Evolutionary conservation across 2,329 filamentous ascomycete genomes (phyloP), one percentile per base, ranked within the genome.

Genomic region (Cladophialophora immunda): DNA sequence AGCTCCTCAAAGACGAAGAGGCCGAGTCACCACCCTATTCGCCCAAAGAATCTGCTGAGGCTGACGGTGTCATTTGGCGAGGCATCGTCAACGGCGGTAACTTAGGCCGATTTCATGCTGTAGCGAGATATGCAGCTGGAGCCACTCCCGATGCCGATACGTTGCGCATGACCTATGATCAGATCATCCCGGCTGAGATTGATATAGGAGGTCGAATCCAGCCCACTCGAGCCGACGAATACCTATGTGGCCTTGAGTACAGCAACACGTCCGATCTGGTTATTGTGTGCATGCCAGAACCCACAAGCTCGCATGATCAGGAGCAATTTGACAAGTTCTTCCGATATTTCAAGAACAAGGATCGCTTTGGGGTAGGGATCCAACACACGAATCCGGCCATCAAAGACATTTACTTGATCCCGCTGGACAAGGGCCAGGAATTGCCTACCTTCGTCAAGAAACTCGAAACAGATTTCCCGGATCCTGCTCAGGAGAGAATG

Each of bases 361-460:
- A 91, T 70, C 87, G 93, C 36, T 99, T 97, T 77, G 94, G 93
- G 22, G 94, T 98, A 1, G 86, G 97, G 6, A 90, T 90, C 15
- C 92, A 94, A 75, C 91, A 92, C 77, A 86, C 87, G 0, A 81
- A 89, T 32, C 86, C 88, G 22, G 90, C 93, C 67, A 91, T 97
- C 57, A 90, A 93, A 67, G 94, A 98, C 76, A 92, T 94, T 1
- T 98, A 98, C 77, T 86, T 98, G 34, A 90, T 97, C 9, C 94
- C 95, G 0, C 87, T 98, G 4, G 87, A 93, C 34, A 85, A 89
- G 4, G 93, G 92, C 29, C 87, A 86, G 58, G 81, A 80, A 36
- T 86, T 94, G 52, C 94, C 95, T 0, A 92, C 94, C 68, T 97
- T 97, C 73, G 88, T 97, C 78, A 87, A 93, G 68, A 91, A 97